Percentiles rank a stretch among this genome's conserved stretches.
Conservation (phyloP, 352 stramenopile genomes). For the Pythium dissotocum region DNA sequence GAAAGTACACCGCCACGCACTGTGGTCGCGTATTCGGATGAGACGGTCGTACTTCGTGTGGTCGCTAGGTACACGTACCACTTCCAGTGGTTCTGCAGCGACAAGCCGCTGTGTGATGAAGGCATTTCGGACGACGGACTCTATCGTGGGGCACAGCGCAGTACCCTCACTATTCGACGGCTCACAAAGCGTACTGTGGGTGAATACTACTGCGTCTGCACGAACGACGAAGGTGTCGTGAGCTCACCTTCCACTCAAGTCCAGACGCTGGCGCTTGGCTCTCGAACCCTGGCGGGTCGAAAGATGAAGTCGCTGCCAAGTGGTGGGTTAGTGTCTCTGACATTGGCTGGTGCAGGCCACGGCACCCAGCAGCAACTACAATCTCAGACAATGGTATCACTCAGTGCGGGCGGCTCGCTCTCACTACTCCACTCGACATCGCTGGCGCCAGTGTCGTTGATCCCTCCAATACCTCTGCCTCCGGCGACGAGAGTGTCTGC, state of each 20-base stretch:
- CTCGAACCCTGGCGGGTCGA: constrained; percentile 27
- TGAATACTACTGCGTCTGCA: constrained; percentile 62
- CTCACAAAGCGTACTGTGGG: constrained; percentile 47
- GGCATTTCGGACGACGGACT: constrained; percentile 15
- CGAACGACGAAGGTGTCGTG: constrained; percentile 57
- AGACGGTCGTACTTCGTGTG: constrained; percentile 40
- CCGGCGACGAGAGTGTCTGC: neutral
- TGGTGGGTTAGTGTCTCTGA: neutral
- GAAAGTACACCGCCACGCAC: constrained; percentile 29
- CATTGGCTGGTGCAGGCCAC: neutral
- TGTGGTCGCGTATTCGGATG: constrained; percentile 31
- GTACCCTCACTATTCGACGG: constrained; percentile 39
- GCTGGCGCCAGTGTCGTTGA: constrained; percentile 3
- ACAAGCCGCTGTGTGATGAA: constrained; percentile 24
- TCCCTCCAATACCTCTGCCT: constrained; percentile 11
- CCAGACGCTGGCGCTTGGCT: constrained; percentile 28
- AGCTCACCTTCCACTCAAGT: constrained; percentile 41
- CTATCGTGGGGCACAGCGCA: constrained; percentile 29
- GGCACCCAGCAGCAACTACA: neutral
- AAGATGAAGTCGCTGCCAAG: constrained; percentile 34
- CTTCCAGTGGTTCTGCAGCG: constrained; percentile 61
- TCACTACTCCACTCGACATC: constrained; percentile 17
- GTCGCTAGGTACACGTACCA: constrained; percentile 39
- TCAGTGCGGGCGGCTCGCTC: constrained; percentile 10
- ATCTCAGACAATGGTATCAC: neutral